These are phyloP conservation scores for Diutina mesorugosa DNA, from an alignment of 1,139 yeast species.

Conservation along the genomic window DNA sequence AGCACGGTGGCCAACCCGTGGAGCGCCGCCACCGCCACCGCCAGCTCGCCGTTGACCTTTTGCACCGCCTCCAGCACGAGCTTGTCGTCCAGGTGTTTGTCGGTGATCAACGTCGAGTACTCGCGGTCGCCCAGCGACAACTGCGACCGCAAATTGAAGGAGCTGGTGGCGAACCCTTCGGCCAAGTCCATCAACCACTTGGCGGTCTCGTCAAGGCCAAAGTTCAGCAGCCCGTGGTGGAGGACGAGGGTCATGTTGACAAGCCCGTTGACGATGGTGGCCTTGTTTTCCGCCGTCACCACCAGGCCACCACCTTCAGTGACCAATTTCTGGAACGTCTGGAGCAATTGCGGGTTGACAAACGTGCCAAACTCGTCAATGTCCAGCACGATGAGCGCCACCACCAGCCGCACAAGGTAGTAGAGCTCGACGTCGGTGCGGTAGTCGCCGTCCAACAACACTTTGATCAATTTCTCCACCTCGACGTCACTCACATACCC, in stretches of 20 bases:
- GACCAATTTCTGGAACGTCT: background rate
- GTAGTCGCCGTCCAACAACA: slow-evolving; percentile 20
- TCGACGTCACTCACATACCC: slow-evolving; percentile 24
- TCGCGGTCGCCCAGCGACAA: slow-evolving; percentile 31
- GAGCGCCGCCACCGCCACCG: slow-evolving; percentile 29
- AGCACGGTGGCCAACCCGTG: slow-evolving; percentile 36
- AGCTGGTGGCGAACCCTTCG: slow-evolving; percentile 29
- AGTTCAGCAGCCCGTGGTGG: slow-evolving; percentile 36
- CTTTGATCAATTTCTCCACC: slow-evolving; percentile 20
- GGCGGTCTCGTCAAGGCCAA: slow-evolving; percentile 34
- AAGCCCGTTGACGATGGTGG: slow-evolving; percentile 31
- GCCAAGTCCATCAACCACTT: slow-evolving; percentile 31
- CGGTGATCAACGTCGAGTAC: slow-evolving; percentile 28
- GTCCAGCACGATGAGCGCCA: slow-evolving; percentile 33
- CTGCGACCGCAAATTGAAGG: slow-evolving; percentile 19
- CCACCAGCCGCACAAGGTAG: slow-evolving; percentile 26
- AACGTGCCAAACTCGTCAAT: slow-evolving; percentile 40
- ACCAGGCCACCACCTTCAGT: slow-evolving; percentile 12
- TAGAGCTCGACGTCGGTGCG: slow-evolving; percentile 32
- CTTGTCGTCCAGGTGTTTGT: slow-evolving; percentile 17
- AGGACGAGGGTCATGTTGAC: slow-evolving; percentile 30
- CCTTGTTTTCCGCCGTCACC: slow-evolving; percentile 26
- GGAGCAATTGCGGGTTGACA: slow-evolving; percentile 15
- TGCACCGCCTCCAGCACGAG: slow-evolving; percentile 17
- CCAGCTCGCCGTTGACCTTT: slow-evolving; percentile 21